phyloP scores from a whole-genome alignment of 1,139 yeast genomes.

The Suhomyces bokatorum region DNA sequence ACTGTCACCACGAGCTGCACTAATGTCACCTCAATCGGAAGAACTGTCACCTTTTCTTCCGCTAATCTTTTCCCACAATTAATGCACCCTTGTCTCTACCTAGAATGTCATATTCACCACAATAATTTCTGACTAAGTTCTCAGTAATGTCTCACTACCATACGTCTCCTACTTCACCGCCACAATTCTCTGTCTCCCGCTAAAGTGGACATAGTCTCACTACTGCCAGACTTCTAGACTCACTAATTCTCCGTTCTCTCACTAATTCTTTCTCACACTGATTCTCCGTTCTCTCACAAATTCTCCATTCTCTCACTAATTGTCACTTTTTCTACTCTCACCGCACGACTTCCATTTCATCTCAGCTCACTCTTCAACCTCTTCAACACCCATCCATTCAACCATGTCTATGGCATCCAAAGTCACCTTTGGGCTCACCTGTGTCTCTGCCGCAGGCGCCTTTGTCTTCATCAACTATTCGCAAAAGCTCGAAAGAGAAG shows the following conservation, averaged over 20 bases:
- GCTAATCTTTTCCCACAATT: too few relatives aligned
- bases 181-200: too few relatives aligned
- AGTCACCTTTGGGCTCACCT: constrained; percentile 63
- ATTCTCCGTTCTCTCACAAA: not conserved
- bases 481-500: constrained; percentile 66
- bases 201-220: too few relatives aligned
- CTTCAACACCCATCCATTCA: not conserved
- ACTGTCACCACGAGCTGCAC: too few relatives aligned
- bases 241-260: not conserved
- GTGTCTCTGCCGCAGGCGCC: constrained; percentile 55
- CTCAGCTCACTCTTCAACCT: not conserved
- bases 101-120: too few relatives aligned
- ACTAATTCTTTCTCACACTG: not conserved
- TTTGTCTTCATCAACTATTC: constrained; percentile 68
- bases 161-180: too few relatives aligned
- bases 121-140: too few relatives aligned
- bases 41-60: too few relatives aligned
- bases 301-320: not conserved
- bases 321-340: not conserved
- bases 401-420: constrained; percentile 73
- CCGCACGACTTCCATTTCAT: not conserved
- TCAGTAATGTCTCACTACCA: too few relatives aligned
- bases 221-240: too few relatives aligned
- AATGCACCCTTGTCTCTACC: too few relatives aligned
- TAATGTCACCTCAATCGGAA: too few relatives aligned